Evolutionary conservation across 2,329 filamentous ascomycete genomes (phyloP).

Genomic region (Penicillium expansum): DNA sequence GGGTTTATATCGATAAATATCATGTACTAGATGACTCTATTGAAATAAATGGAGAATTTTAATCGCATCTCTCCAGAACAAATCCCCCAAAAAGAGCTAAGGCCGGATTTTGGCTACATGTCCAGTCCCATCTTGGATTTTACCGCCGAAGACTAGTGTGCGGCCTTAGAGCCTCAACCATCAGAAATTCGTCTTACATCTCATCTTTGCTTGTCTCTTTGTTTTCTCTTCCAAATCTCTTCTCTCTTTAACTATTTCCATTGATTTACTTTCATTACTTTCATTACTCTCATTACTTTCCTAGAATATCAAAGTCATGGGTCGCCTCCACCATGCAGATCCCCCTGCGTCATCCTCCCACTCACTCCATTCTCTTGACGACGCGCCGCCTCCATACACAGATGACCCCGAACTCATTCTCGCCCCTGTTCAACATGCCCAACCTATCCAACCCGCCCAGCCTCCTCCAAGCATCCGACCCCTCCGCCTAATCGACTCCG

Average conservation of each 20-base stretch:
- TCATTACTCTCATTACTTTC: neutral
- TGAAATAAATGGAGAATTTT: no score
- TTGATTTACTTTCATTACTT: neutral
- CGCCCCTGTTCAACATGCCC: neutral
- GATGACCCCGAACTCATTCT: conserved; percentile 15
- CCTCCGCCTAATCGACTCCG: conserved; percentile 19
- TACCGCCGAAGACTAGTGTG: neutral
- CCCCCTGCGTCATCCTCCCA: conserved; percentile 15
- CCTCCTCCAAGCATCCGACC: conserved; percentile 2
- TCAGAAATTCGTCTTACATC: neutral
- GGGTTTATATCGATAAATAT: no score
- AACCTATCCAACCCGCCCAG: neutral
- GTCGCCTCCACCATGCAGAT: conserved; percentile 12
- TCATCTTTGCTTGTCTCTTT: neutral
- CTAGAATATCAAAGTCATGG: conserved; percentile 4
- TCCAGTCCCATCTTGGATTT: neutral
- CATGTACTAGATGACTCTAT: no score
- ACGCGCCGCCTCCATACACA: conserved; percentile 22
- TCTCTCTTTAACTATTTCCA: neutral
- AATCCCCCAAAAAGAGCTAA: no score
- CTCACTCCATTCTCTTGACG: conserved; percentile 20
- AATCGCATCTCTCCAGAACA: no score
- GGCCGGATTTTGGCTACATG: no score
- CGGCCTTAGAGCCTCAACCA: neutral
- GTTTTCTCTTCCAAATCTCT: neutral